phyloP scores from a whole-genome alignment of 31 red algal species.

The Asparagopsis taxiformis region DNA sequence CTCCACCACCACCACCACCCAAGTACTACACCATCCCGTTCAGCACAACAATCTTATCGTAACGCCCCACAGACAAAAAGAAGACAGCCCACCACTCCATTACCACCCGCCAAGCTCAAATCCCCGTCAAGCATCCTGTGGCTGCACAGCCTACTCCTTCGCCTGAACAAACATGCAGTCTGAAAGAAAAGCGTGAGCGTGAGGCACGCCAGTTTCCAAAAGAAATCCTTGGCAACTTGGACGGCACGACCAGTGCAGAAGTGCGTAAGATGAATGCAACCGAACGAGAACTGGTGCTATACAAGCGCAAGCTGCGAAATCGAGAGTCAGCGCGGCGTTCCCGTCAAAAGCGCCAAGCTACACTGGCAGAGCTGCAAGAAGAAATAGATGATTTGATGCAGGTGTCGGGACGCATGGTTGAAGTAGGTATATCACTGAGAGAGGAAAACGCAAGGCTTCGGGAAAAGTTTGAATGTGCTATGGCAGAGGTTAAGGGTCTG shows the following conservation, averaged over 20 bases:
- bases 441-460: constrained; percentile 25
- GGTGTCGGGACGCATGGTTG: constrained; percentile 6
- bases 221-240: constrained; percentile 43
- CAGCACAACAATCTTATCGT: neutral
- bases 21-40: neutral
- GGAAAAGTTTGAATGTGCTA: neutral
- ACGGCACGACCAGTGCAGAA: constrained; percentile 67
- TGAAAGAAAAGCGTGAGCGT: constrained; percentile 47
- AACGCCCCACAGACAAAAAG: neutral
- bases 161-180: neutral
- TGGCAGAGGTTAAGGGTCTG: neutral
- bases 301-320: constrained; percentile 82
- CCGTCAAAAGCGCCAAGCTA: constrained; percentile 46
- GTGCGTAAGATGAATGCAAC: constrained; percentile 59
- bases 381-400: constrained; percentile 40
- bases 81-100: neutral
- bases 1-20: neutral
- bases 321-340: constrained; percentile 51
- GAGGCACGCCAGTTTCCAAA: constrained; percentile 57
- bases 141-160: neutral
- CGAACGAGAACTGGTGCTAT: constrained; percentile 70
- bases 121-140: neutral
- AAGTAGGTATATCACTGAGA: constrained; percentile 2
- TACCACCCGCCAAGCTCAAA: neutral
- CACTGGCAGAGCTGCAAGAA: constrained; percentile 32